Conservation (phyloP, 495 filamentous ascomycete genomes). For the Podospora didyma region DNA sequence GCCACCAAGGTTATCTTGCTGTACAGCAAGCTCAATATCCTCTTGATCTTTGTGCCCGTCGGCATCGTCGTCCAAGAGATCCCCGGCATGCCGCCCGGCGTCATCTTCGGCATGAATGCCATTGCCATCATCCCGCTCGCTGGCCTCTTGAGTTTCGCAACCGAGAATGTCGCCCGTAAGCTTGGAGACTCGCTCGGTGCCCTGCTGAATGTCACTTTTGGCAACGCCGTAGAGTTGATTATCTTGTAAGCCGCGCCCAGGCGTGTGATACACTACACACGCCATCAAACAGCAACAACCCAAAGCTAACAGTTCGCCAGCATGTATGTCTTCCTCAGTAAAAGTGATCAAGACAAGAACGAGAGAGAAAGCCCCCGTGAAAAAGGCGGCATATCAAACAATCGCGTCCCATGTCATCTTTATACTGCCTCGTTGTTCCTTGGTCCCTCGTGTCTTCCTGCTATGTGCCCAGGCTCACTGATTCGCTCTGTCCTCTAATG, state of each 20-base stretch:
- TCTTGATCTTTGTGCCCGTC: constrained; percentile 75
- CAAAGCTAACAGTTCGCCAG: constrained; percentile 8
- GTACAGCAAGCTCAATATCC: constrained; percentile 72
- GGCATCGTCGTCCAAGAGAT: constrained; percentile 64
- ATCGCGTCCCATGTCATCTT: constrained; percentile 19
- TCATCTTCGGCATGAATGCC: constrained; percentile 75
- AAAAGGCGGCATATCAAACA: constrained; percentile 20
- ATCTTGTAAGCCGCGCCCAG: constrained; percentile 73
- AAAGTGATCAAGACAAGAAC: constrained; percentile 28
- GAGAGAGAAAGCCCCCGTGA: constrained; percentile 25
- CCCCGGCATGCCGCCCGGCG: constrained; percentile 22
- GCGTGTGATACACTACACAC: constrained; percentile 74
- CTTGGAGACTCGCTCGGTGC: constrained; percentile 83
- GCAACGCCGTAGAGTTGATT: constrained; percentile 68
- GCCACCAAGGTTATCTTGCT: constrained; percentile 53
- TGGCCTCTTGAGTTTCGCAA: constrained; percentile 72
- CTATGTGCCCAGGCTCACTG: constrained; percentile 6
- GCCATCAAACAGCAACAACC: constrained; percentile 22
- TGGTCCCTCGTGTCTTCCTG: constrained; percentile 4
- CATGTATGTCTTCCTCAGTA: constrained; percentile 26
- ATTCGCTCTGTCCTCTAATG: constrained; percentile 14
- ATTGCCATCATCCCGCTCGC: constrained; percentile 82
- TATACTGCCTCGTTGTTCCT: constrained; percentile 2
- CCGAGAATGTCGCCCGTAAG: constrained; percentile 72
- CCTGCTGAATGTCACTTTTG: constrained; percentile 82